Conservation (phyloP, 2,329 filamentous ascomycete species). For the Fusarium sp. region DNA sequence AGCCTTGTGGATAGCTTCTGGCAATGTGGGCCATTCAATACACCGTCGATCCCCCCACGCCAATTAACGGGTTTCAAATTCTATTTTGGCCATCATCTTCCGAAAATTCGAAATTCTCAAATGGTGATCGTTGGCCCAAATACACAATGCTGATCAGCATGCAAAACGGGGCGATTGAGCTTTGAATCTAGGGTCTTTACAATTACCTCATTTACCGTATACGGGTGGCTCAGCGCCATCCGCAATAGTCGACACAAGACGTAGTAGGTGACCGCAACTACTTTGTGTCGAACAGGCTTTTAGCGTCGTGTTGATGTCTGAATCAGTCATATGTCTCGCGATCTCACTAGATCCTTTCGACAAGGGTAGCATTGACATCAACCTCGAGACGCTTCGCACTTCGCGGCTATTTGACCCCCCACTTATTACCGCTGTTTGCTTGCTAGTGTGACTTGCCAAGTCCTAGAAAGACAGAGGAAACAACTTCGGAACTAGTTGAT, state of each 20-base stretch:
- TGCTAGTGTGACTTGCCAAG: conserved; percentile 7
- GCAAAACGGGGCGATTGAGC: conserved; percentile 16
- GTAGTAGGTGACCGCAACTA: not conserved
- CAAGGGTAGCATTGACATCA: conserved; percentile 1
- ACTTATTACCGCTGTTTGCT: conserved; percentile 14
- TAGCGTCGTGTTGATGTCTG: conserved; percentile 15
- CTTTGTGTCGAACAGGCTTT: not conserved
- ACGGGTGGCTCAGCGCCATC: not conserved
- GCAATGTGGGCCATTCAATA: not conserved
- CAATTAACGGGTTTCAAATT: conserved; percentile 12
- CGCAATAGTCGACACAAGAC: not conserved
- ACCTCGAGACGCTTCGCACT: conserved; percentile 29
- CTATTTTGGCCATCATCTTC: conserved; percentile 22
- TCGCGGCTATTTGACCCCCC: conserved; percentile 21
- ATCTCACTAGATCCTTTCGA: not conserved
- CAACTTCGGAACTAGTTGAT: conserved; percentile 1
- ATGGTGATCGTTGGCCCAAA: not conserved
- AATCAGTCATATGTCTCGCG: conserved; percentile 18
- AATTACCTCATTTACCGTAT: not conserved
- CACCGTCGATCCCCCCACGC: conserved; percentile 14
- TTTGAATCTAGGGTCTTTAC: not conserved
- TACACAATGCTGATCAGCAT: conserved; percentile 31
- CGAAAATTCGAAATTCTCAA: conserved; percentile 17
- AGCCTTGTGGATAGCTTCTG: not conserved
- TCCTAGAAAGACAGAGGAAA: conserved; percentile 19